Evolutionary conservation across 768 basidiomycete genomes (phyloP), one percentile per base, ranked within the genome.

Genomic region (Podaxis sp.): DNA sequence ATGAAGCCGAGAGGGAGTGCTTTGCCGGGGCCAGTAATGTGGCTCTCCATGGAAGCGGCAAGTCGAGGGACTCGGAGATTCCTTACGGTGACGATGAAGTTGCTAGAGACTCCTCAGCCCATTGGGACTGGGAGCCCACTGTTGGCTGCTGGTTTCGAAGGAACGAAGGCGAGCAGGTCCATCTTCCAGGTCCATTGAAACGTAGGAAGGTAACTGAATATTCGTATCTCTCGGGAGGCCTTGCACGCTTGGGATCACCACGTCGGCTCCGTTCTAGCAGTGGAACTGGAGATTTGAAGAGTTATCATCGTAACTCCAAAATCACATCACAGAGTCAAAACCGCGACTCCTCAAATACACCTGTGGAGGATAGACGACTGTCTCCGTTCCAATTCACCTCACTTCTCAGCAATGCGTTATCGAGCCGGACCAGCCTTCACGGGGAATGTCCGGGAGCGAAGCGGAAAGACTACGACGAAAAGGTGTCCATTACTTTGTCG

Each of bases 61-160:
- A 38, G 17, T 22, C 43, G 15, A 27, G 6, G 40, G 41, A 40
- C 13, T 29, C 55, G 11, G 27, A 50, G 22, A 8, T 24, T 9
- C 13, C 58, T 6, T 51, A 40, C 24, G 46, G 25, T 15, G 22
- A 63, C 3, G 41, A 57, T 24, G 55, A 53, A 19, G 19, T 11
- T 27, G 46, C 24, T 33, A 36, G 25, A 55, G 25, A 43, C 27
- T 13, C 33, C 8, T 33, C 27, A 22, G 38, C 12, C 19, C 52
- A 76, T 24, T 85, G 82, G 79, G 72, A 75, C 41, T 84, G 83
- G 83, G 83, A 84, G 63, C 74, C 76, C 57, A 72, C 74, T 66
- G 68, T 82, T 5, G 77, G 73, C 1, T 77, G 77, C 62, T 84
- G 82, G 80, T 72, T 81, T 43, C 74, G 73, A 27, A 74, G 70